Base-by-base conservation (phyloP, 768 basidiomycete genomes). In the Cyclocybe aegerita region DNA sequence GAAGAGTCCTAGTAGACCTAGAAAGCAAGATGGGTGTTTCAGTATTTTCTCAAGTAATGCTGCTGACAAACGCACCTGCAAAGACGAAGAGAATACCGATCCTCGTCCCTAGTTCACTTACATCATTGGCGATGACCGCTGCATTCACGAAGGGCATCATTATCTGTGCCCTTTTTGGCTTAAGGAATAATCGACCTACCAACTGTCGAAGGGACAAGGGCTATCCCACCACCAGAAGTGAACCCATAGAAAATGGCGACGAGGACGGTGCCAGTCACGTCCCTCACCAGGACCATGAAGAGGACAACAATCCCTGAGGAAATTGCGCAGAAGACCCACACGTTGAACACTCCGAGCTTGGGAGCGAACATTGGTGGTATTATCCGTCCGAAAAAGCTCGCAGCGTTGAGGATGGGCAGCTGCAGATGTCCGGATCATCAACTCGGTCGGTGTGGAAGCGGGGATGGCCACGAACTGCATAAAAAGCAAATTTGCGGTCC, bases 341-440 rank as follows among this genome's bases (percentile, higher is more conserved):
- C 48, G 54, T 73, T 80, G 37, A 74, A 68, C 7, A 76, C 67
- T 1, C 83, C 81, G 51, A 74, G 41, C 23, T 52, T 55, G 2
- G 67, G 64, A n/a, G 71, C 74, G 30, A 81, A 58, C 17, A 76
- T 62, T 14, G 72, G 73, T 0, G 80, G 73, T 9, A 81, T 54
- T 2, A 77, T 58, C 33, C 84, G 75, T 4, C 85, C 85, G 36
- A 78, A 63, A 14, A 80, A 62, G 43, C 73, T 73, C 12, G 74
- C 70, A 3, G 71, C 82, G 49, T 84, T 86, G 9, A 84, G 56
- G 31, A 85, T 72, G 0, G 81, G 70, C 12, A 84, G 52, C 77
- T 82, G 39, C 9, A 46, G 41, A 2, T 35, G 17, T 12, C 9
- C 1, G 32, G 10, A 14, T 9, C 17, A 34, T 37, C 32, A 16